Conservation (phyloP, 2,329 filamentous ascomycete species). For the Colletotrichum lini region DNA sequence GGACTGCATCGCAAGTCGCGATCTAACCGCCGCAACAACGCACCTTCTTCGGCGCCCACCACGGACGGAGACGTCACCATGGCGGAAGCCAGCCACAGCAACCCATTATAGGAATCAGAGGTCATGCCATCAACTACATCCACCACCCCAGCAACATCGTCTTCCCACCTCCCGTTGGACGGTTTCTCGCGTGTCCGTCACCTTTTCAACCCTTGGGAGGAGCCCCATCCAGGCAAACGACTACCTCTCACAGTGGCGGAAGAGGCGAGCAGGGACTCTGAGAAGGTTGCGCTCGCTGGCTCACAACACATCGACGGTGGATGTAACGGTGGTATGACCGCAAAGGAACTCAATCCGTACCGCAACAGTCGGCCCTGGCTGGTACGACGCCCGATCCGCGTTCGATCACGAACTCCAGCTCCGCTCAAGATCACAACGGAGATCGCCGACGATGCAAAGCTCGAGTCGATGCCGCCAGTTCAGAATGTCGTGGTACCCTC, state of each 20-base stretch:
- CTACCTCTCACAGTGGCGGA: conserved; percentile 50
- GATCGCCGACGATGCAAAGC: conserved; percentile 31
- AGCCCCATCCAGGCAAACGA: conserved; percentile 62
- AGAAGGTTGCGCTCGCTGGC: conserved; percentile 34
- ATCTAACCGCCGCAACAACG: conserved; percentile 58
- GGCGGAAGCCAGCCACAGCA: conserved; percentile 54
- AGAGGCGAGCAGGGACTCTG: conserved; percentile 45
- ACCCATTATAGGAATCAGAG: conserved; percentile 71
- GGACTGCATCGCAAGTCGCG: conserved; percentile 70
- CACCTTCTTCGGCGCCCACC: conserved; percentile 60
- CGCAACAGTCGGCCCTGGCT: conserved; percentile 44
- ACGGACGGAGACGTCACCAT: conserved; percentile 54
- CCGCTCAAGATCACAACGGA: conserved; percentile 51
- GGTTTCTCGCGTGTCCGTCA: conserved; percentile 42
- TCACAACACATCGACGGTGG: conserved; percentile 34
- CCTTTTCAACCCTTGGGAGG: conserved; percentile 54
- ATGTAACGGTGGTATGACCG: conserved; percentile 62
- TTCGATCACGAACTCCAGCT: conserved; percentile 48
- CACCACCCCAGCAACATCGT: conserved; percentile 49
- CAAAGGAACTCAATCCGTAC: conserved; percentile 57
- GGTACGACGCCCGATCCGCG: conserved; percentile 44
- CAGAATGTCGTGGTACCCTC: conserved; percentile 12
- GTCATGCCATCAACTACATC: conserved; percentile 66
- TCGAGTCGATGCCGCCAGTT: conserved; percentile 44
- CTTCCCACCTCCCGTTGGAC: conserved; percentile 43